Conservation (phyloP, 371 early-diverging fungal species). For the Mortierella sp. region DNA sequence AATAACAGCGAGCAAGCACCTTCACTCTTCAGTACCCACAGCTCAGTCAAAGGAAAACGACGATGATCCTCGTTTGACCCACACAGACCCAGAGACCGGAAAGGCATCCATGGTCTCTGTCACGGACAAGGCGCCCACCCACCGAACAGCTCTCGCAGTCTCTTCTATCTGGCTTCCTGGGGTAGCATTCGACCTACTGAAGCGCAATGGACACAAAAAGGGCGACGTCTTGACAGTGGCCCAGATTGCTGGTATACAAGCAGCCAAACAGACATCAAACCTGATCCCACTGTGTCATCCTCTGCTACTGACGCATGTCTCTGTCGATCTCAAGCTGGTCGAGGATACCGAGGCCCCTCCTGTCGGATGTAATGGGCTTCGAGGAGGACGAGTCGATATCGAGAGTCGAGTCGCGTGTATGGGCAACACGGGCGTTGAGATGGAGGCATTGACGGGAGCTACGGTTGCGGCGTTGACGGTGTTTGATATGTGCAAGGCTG, state of each 20-base stretch:
- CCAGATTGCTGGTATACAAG: constrained; percentile 93
- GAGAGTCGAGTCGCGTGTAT: constrained; percentile 78
- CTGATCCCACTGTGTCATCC: constrained; percentile 95
- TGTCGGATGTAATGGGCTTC: not conserved
- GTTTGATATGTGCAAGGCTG: constrained; percentile 66
- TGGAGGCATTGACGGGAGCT: constrained; percentile 92
- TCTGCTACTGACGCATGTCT: constrained; percentile 76
- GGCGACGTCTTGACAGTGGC: constrained; percentile 93
- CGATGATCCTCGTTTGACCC: constrained; percentile 68
- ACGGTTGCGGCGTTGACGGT: constrained; percentile 71
- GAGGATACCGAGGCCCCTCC: constrained; percentile 54
- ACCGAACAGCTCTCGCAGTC: constrained; percentile 80
- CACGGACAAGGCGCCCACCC: constrained; percentile 71
- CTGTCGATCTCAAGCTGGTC: constrained; percentile 71
- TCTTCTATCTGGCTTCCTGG: constrained; percentile 76
- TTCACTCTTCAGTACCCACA: not conserved
- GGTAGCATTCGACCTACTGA: constrained; percentile 72
- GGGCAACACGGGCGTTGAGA: constrained; percentile 94
- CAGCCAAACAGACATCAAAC: constrained; percentile 86
- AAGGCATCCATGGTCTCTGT: constrained; percentile 91
- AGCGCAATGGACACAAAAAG: constrained; percentile 74
- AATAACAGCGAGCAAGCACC: not conserved
- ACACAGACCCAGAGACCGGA: constrained; percentile 81
- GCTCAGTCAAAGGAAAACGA: not conserved
- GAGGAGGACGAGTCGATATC: constrained; percentile 59